Evolutionary conservation across 257 asterid species (phyloP).

Genomic region (Penstemon barbatus): DNA sequence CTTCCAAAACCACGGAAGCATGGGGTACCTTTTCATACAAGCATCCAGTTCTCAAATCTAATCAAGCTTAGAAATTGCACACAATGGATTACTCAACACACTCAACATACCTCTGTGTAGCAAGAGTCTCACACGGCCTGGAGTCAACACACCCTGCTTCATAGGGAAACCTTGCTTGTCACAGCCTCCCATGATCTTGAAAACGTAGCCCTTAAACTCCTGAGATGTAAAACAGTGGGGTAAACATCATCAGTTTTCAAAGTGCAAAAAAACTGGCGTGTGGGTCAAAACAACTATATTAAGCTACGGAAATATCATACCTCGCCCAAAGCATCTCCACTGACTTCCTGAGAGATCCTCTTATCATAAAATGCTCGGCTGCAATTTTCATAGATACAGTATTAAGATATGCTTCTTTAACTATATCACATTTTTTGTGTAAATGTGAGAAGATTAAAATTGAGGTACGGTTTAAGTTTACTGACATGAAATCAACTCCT

Average conservation of each 20-base stretch:
- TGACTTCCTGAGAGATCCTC: slow-evolving; percentile 53
- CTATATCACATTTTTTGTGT: no score
- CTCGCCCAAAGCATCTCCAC: slow-evolving; percentile 51
- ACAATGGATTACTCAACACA: no score
- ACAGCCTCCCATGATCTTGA: slow-evolving; percentile 55
- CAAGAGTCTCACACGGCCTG: slow-evolving; percentile 48
- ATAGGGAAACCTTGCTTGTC: slow-evolving; percentile 55
- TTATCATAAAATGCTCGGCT: slow-evolving; percentile 51
- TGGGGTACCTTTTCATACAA: no score
- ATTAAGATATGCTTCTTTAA: no score
- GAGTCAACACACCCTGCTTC: slow-evolving; percentile 57
- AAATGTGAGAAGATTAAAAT: no score
- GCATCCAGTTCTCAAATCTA: no score
- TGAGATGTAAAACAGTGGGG: background rate
- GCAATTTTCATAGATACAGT: background rate
- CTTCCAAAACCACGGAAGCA: no score
- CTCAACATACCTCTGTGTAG: slow-evolving; percentile 37
- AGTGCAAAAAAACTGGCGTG: background rate
- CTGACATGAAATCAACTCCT: no score
- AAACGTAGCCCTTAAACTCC: slow-evolving; percentile 55
- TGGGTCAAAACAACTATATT: background rate
- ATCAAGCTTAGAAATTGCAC: no score
- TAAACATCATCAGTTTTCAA: background rate
- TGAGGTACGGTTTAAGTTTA: no score
- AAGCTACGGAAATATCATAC: slow-evolving; percentile 19